Conservation (phyloP, 345 rosid genomes). For the Sonneratia alba region DNA sequence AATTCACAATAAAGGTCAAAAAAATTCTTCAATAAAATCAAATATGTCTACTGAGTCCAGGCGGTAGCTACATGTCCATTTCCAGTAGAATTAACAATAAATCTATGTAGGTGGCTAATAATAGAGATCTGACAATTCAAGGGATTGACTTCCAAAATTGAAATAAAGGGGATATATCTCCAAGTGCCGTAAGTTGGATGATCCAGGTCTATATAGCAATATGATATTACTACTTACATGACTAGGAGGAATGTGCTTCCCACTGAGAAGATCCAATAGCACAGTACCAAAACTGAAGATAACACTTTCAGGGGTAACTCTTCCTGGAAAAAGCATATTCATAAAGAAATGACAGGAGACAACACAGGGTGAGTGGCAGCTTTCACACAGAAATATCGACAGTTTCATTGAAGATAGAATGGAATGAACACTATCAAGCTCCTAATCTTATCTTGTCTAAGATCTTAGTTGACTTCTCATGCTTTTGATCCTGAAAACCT, state of each 20-base stretch:
- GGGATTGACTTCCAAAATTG: background rate
- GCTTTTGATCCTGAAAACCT: background rate
- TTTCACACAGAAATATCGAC: background rate
- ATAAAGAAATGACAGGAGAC: background rate
- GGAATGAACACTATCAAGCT: background rate
- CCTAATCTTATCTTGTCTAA: background rate
- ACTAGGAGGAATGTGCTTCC: background rate
- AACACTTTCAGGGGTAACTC: slow-evolving; percentile 8
- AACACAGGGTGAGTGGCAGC: background rate
- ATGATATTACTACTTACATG: slow-evolving; percentile 2
- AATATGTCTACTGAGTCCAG: no score
- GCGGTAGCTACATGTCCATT: no score
- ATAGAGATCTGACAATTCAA: background rate
- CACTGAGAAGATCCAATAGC: slow-evolving; percentile 9
- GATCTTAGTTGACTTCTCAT: background rate
- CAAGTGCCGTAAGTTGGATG: background rate
- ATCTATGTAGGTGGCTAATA: no score
- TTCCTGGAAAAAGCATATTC: slow-evolving; percentile 1
- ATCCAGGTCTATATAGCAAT: background rate
- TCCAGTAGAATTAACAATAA: no score
- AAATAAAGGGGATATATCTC: background rate
- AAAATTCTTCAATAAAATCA: no score
- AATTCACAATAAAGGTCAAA: no score
- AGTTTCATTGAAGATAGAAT: background rate
- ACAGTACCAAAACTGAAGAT: slow-evolving; percentile 8